phyloP scores from a whole-genome alignment of 371 early-diverging fungal genomes.

The Mucor irregularis region DNA sequence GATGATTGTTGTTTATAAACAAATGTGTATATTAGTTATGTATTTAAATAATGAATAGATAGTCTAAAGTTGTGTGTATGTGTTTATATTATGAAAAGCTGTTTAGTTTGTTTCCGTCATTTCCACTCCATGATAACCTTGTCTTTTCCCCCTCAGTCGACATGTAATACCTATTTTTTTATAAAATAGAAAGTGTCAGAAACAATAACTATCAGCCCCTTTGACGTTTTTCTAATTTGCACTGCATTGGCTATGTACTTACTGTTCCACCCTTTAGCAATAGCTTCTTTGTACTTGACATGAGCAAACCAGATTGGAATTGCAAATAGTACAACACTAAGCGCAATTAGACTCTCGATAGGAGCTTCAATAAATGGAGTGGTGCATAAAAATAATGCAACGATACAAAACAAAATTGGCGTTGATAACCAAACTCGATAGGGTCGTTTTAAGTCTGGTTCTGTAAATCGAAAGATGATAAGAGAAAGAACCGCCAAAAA shows the following conservation, averaged over 20 bases:
- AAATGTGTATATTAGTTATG: too few species aligned
- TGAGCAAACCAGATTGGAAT: constrained; percentile 55
- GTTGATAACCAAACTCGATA: constrained; percentile 63
- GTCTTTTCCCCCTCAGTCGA: constrained; percentile 16
- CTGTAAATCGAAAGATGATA: constrained; percentile 57
- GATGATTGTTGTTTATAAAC: too few species aligned
- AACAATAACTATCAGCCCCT: neutral
- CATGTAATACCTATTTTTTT: constrained; percentile 19
- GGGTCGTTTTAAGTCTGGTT: constrained; percentile 64
- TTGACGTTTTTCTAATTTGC: neutral
- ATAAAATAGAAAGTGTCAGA: neutral
- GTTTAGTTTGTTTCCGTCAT: constrained; percentile 35
- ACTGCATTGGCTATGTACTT: constrained; percentile 18
- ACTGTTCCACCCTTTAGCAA: constrained; percentile 33
- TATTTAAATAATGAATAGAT: too few species aligned
- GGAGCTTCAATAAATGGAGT: constrained; percentile 67
- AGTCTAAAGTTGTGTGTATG: neutral
- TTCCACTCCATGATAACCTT: constrained; percentile 46
- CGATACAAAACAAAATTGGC: constrained; percentile 57
- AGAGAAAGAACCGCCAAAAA: constrained; percentile 57
- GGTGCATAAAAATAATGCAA: constrained; percentile 61
- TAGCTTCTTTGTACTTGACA: constrained; percentile 35
- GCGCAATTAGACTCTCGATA: constrained; percentile 50
- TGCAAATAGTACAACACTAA: constrained; percentile 42
- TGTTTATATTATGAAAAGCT: neutral